These are phyloP conservation scores for Ashbya aceris DNA, from an alignment of 1,139 yeast species.

Conservation along the genomic window DNA sequence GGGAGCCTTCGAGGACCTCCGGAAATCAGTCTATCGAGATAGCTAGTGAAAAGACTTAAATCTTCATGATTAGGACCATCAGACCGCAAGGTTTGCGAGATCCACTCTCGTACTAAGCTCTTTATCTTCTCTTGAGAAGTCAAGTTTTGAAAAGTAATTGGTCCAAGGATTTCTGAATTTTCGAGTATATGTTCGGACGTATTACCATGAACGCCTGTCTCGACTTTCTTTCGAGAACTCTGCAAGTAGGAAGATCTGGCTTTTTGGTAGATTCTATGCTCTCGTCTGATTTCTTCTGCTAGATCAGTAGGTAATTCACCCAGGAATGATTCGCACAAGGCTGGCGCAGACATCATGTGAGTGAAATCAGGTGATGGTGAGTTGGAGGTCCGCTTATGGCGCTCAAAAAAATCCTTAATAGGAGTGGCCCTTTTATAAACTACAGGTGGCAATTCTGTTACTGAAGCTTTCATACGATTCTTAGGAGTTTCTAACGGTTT, in stretches of 20 bases:
- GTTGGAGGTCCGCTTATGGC: slow-evolving; percentile 11
- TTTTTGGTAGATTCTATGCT: slow-evolving; percentile 29
- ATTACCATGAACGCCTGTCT: slow-evolving; percentile 9
- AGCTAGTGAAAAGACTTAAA: slow-evolving; percentile 33
- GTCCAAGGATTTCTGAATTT: slow-evolving; percentile 26
- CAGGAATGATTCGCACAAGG: slow-evolving; percentile 21
- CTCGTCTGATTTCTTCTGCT: slow-evolving; percentile 24
- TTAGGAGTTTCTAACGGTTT: slow-evolving; percentile 7
- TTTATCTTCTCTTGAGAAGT: slow-evolving; percentile 33
- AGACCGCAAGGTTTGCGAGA: slow-evolving; percentile 33
- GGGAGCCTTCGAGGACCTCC: slow-evolving; percentile 16
- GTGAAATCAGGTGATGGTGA: neutral
- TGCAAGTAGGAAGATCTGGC: slow-evolving; percentile 28
- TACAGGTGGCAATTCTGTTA: neutral
- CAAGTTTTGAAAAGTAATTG: slow-evolving; percentile 33
- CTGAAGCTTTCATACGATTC: neutral
- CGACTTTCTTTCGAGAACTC: slow-evolving; percentile 10
- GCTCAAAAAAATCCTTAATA: slow-evolving; percentile 11
- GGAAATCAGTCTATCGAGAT: slow-evolving; percentile 21
- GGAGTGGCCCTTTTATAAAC: slow-evolving; percentile 7
- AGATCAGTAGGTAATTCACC: slow-evolving; percentile 24
- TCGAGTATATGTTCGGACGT: slow-evolving; percentile 7
- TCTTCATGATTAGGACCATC: slow-evolving; percentile 57
- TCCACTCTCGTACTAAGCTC: slow-evolving; percentile 40
- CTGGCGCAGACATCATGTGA: slow-evolving; percentile 5